These are phyloP conservation scores for Torulaspora pretoriensis DNA, from an alignment of 1,139 yeast genomes.

Conservation along the genomic window DNA sequence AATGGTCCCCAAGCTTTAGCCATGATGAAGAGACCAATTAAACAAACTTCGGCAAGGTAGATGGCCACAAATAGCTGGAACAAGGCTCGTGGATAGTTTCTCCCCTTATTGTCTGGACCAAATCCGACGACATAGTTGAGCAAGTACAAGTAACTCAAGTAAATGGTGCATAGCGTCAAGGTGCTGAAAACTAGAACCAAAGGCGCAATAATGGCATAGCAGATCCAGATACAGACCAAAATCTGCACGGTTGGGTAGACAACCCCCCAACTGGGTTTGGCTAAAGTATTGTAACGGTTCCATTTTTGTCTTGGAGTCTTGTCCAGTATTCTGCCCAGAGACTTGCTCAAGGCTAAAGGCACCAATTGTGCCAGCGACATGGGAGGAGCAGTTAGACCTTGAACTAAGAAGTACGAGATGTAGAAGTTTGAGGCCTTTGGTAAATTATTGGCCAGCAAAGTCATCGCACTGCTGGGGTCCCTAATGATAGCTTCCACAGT, in stretches of 20 bases:
- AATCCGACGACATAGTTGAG: conserved; percentile 54
- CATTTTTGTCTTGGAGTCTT: conserved; percentile 67
- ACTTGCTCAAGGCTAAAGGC: conserved; percentile 42
- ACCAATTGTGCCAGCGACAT: conserved; percentile 54
- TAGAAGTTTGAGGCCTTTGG: conserved; percentile 75
- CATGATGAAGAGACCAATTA: conserved; percentile 65
- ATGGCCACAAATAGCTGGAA: conserved; percentile 63
- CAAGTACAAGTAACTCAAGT: conserved; percentile 59
- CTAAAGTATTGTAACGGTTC: conserved; percentile 45
- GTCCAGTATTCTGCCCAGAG: conserved; percentile 41
- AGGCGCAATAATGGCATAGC: conserved; percentile 76
- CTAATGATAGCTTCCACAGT: conserved; percentile 52
- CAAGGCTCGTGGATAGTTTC: conserved; percentile 61
- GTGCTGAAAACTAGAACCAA: conserved; percentile 62
- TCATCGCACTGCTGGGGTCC: conserved; percentile 54
- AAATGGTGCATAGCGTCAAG: conserved; percentile 53
- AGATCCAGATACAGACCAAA: conserved; percentile 64
- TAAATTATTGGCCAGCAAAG: conserved; percentile 52
- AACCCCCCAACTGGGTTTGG: conserved; percentile 66
- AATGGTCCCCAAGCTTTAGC: conserved; percentile 71
- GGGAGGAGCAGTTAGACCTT: conserved; percentile 69
- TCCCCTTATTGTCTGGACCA: conserved; percentile 57
- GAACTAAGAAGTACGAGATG: conserved; percentile 58
- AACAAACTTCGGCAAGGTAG: conserved; percentile 62
- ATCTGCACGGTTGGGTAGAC: conserved; percentile 69